phyloP scores from a whole-genome alignment of 2,329 filamentous ascomycete genomes.

The Teratosphaeria viscida region DNA sequence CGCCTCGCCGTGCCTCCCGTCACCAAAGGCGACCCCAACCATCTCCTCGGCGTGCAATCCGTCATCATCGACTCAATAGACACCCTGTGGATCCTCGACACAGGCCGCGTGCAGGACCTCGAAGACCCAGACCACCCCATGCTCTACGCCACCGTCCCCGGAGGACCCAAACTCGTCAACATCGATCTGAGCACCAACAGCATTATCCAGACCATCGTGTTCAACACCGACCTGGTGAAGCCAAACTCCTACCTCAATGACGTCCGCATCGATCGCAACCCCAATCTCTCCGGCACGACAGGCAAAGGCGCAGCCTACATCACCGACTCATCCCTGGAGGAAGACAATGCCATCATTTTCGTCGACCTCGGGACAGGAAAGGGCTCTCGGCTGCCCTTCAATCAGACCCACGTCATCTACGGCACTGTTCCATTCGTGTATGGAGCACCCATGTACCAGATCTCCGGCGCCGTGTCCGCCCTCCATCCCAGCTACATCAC shows the following conservation, averaged over 20 bases:
- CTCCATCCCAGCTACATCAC: constrained; percentile 29
- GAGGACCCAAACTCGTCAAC: constrained; percentile 43
- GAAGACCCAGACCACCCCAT: constrained; percentile 28
- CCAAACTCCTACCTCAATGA: constrained; percentile 44
- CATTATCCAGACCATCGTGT: constrained; percentile 42
- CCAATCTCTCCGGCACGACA: constrained; percentile 26
- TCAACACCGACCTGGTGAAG: constrained; percentile 37
- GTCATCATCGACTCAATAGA: constrained; percentile 42
- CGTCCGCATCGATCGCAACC: constrained; percentile 42
- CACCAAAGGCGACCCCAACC: constrained; percentile 37
- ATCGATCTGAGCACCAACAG: constrained; percentile 37
- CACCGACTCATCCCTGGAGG: constrained; percentile 40
- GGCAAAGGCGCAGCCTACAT: constrained; percentile 44
- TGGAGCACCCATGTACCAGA: constrained; percentile 37
- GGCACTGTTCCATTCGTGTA: constrained; percentile 38
- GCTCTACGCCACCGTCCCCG: constrained; percentile 34
- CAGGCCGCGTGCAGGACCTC: constrained; percentile 34
- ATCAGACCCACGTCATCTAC: constrained; percentile 30
- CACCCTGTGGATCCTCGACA: constrained; percentile 45
- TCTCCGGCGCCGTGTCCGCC: constrained; percentile 33
- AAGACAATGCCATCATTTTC: constrained; percentile 40
- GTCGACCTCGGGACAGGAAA: constrained; percentile 41
- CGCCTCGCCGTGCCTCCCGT: constrained; percentile 38
- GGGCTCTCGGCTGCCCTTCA: constrained; percentile 41
- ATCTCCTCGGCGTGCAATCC: constrained; percentile 43